These are phyloP conservation scores for Chlorokybus atmophyticus DNA, from an alignment of 139 green algal genomes.

Conservation along the genomic window DNA sequence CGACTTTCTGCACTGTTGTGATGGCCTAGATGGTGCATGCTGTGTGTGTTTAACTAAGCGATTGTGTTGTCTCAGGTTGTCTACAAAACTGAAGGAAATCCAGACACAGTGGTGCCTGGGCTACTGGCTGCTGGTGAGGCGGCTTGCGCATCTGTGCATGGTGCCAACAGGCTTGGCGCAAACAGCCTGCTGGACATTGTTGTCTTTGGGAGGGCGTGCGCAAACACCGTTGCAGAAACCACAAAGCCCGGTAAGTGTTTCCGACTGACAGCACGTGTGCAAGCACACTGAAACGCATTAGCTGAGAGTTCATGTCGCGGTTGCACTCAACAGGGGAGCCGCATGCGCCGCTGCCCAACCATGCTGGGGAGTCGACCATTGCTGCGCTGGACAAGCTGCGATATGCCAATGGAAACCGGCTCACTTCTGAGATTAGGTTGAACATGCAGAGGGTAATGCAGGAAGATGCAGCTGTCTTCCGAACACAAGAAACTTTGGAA, in stretches of 20 bases:
- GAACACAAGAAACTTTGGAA: conserved; percentile 71
- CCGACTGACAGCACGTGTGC: too few relatives aligned
- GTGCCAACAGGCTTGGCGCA: conserved; percentile 94
- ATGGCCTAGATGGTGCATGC: conserved; percentile 29
- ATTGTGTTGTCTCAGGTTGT: conserved; percentile 33
- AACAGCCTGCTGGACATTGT: conserved; percentile 99
- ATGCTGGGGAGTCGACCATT: conserved; percentile 61
- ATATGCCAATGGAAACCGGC: conserved; percentile 56
- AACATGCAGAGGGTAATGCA: conserved; percentile 46
- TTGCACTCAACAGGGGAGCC: conserved; percentile 31
- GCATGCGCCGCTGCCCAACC: conserved; percentile 55
- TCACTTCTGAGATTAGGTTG: conserved; percentile 58
- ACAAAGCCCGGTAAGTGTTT: conserved; percentile 56
- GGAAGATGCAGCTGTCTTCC: conserved; percentile 90
- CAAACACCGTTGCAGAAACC: conserved; percentile 48
- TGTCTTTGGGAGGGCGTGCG: conserved; percentile 93
- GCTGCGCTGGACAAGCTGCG: conserved; percentile 73
- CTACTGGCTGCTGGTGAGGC: conserved; percentile 89
- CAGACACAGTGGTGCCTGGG: conserved; percentile 75
- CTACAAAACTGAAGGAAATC: conserved; percentile 36
- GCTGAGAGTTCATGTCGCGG: too few relatives aligned
- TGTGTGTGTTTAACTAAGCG: conserved; percentile 1
- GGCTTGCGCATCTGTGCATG: conserved; percentile 84
- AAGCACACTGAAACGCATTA: too few relatives aligned
- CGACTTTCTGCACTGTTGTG: too few relatives aligned